Conservation (phyloP, 176 grass and related monocot species). For the Otatea glauca region DNA sequence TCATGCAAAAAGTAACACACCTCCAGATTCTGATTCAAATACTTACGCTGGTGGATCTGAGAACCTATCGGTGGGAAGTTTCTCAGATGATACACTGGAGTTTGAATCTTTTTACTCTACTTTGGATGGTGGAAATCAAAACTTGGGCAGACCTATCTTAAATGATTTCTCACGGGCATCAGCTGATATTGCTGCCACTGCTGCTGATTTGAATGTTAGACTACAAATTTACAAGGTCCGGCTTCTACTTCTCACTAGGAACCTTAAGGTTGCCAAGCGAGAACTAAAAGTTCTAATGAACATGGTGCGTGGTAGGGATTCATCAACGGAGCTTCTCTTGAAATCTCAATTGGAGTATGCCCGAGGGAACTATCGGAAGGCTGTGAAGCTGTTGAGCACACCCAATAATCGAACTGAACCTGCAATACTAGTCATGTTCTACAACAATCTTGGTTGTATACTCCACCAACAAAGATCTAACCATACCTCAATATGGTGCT, state of each 20-base stretch:
- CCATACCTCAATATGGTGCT: constrained; percentile 65
- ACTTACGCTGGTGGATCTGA: constrained; percentile 52
- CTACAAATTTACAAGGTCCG: constrained; percentile 86
- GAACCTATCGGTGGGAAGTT: constrained; percentile 54
- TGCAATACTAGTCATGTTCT: constrained; percentile 62
- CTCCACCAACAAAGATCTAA: constrained; percentile 77
- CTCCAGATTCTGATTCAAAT: constrained; percentile 64
- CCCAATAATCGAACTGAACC: constrained; percentile 70
- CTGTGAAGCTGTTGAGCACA: constrained; percentile 80
- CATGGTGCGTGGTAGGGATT: constrained; percentile 88
- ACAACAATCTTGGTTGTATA: constrained; percentile 90
- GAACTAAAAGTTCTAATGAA: constrained; percentile 96
- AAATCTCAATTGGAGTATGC: constrained; percentile 95
- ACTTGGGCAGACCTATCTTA: constrained; percentile 53
- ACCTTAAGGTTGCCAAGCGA: constrained; percentile 84
- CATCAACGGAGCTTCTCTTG: constrained; percentile 76
- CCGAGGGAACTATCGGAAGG: constrained; percentile 81
- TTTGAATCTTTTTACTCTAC: constrained; percentile 78
- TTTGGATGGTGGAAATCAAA: constrained; percentile 65
- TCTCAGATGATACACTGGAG: constrained; percentile 69
- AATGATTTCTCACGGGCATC: constrained; percentile 69
- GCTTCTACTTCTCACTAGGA: constrained; percentile 76
- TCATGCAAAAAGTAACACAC: constrained; percentile 50
- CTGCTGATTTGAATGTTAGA: constrained; percentile 75
- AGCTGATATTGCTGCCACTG: constrained; percentile 68